Base-by-base conservation (phyloP, 441 rosid genomes). In the Cnidoscolus chayamansa region DNA sequence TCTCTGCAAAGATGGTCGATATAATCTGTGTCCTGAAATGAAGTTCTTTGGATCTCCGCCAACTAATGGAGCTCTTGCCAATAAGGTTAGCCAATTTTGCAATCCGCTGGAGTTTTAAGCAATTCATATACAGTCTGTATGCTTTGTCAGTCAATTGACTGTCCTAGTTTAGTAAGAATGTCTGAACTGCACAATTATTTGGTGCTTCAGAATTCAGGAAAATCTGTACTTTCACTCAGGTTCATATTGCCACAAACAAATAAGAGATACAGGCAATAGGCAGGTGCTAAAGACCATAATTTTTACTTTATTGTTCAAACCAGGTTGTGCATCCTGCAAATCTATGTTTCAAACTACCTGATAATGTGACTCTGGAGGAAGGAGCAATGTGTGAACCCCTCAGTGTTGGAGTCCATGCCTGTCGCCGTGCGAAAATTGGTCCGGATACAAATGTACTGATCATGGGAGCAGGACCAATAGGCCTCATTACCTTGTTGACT, bases 341-440 rank as follows among this genome's bases (percentile, higher is more conserved):
- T 74, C 80, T 91, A 1, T 93, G 96, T 72, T 91, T 89, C 72
- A 91, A 93, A 76, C 80, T 93, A 76, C 93, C 96, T 0, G 90
- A 90, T 15, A 82, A 85, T 69, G 89, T 91, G 76, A 90, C 90
- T 82, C 82, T 93, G 84, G 97, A 93, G 82, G 96, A 90, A 85
- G 94, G 96, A 70, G 97, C 96, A 31, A 91, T 91, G 94, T 91
- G 96, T 43, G 96, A 90, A 81, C 96, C 97, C 63, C 80, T 85
- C 30, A 91, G 96, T 63, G 92, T 91, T 25, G 91, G 96, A 32
- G 94, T 87, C 32, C 96, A 93, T 71, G 96, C 96, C 61, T 91
- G 98, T 72, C 86, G 89, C 35, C 80, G 90, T 59, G 97, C 94
- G 67, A 80, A 82, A 69, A 78, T 88, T 63, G 86, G 90, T 61